Conservation (phyloP, 2,329 filamentous ascomycete species). For the Cordyceps farinosa region DNA sequence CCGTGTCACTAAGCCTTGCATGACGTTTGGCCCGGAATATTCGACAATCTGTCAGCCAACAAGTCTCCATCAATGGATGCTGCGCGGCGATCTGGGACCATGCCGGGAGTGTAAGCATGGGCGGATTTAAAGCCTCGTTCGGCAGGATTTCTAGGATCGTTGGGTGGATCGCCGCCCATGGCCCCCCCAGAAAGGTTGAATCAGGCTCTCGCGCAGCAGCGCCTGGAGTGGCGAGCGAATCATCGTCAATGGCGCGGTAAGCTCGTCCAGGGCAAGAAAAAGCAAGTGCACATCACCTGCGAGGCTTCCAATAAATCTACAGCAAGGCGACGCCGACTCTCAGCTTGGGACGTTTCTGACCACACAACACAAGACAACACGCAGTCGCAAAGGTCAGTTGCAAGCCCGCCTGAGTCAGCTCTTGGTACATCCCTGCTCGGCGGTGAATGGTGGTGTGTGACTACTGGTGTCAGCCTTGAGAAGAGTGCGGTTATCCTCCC, state of each 20-base stretch:
- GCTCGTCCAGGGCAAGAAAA: not conserved
- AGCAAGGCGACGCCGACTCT: not conserved
- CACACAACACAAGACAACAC: not conserved
- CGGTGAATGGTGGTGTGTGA: not conserved
- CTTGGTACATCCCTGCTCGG: not conserved
- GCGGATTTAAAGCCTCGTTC: not conserved
- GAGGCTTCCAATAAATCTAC: not conserved
- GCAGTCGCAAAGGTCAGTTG: not conserved
- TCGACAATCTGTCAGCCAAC: not conserved
- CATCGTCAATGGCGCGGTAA: not conserved
- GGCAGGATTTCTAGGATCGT: not conserved
- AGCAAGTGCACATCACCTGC: not conserved
- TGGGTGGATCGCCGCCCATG: not conserved
- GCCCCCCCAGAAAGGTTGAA: not conserved
- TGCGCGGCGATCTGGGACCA: not conserved
- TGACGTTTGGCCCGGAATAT: not conserved
- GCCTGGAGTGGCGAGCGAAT: not conserved
- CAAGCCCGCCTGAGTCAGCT: conserved; percentile 15
- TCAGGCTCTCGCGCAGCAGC: not conserved
- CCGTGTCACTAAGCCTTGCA: not conserved
- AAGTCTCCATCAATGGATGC: not conserved
- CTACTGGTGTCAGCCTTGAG: conserved; percentile 9
- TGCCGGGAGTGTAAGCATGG: not conserved
- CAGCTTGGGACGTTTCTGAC: conserved; percentile 8
- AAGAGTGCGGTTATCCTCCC: not conserved